phyloP scores from a whole-genome alignment of 2,329 filamentous ascomycete species.

The Cladosporium austrohemisphaericum region DNA sequence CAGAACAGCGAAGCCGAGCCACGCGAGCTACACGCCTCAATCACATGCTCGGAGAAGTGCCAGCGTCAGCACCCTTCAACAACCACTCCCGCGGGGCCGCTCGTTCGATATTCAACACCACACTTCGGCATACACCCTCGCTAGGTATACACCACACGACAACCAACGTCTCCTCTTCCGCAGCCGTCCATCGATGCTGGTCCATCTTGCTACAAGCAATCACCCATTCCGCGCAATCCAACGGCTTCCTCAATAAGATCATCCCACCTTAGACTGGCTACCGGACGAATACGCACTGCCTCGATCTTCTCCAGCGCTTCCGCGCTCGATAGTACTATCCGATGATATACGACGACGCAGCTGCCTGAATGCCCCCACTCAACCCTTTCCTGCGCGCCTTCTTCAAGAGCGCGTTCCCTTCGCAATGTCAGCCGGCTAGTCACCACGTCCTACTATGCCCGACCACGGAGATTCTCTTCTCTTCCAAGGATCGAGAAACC shows the following conservation, averaged over 20 bases:
- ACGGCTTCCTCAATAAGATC: neutral
- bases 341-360: slow-evolving; percentile 20
- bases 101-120: too few relatives aligned
- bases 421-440: slow-evolving; percentile 86
- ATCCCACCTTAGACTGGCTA: too few relatives aligned
- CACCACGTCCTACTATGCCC: slow-evolving; percentile 93
- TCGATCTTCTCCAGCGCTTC: slow-evolving; percentile 2
- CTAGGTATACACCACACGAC: too few relatives aligned
- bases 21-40: neutral
- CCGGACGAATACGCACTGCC: too few relatives aligned
- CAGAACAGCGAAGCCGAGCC: neutral
- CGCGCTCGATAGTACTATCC: neutral
- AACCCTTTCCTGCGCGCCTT: slow-evolving; percentile 98
- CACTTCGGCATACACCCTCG: too few relatives aligned
- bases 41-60: neutral
- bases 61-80: neutral
- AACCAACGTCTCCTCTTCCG: too few relatives aligned
- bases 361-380: slow-evolving; percentile 57
- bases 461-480: slow-evolving; percentile 85
- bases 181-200: neutral
- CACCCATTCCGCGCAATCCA: neutral
- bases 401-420: slow-evolving; percentile 89
- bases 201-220: neutral
- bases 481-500: slow-evolving; percentile 81
- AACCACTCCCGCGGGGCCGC: neutral